Percentiles rank a stretch among this genome's conserved stretches.
These are phyloP conservation scores for Pythium coloratum DNA, from an alignment of 352 stramenopile species.

Conservation along the genomic window DNA sequence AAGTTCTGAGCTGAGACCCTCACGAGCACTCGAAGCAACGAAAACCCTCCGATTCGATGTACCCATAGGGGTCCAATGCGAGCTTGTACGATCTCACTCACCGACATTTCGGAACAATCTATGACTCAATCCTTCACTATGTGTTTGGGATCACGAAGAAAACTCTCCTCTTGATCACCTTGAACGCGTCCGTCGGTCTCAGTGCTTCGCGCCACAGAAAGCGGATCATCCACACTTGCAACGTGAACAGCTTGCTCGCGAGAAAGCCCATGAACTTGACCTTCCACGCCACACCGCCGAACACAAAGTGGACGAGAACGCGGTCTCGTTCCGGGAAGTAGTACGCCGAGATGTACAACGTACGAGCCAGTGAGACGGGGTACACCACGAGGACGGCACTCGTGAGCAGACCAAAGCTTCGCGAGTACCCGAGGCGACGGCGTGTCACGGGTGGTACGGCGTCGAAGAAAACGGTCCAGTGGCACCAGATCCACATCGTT, in stretches of 20 bases:
- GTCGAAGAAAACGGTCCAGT: slow-evolving; percentile 15
- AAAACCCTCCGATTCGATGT: too few relatives aligned
- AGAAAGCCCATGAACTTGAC: not conserved
- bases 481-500: slow-evolving; percentile 9
- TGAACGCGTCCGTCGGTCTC: slow-evolving; percentile 1
- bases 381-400: not conserved
- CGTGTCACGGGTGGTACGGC: slow-evolving; percentile 1
- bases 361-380: not conserved
- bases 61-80: too few relatives aligned
- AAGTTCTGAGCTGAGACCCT: too few relatives aligned
- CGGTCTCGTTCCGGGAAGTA: not conserved
- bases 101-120: too few relatives aligned
- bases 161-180: not conserved
- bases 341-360: not conserved
- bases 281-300: not conserved
- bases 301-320: not conserved
- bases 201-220: not conserved
- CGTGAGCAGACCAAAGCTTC: not conserved
- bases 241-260: not conserved
- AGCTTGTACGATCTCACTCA: too few relatives aligned
- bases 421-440: not conserved
- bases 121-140: too few relatives aligned
- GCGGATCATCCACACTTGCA: not conserved
- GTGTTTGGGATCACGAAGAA: not conserved
- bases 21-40: too few relatives aligned